A percentile compares a stretch with the other conserved stretches of the same genome.
Conservation (phyloP, 2,329 filamentous ascomycete genomes). For the Claviceps fusiformis region DNA sequence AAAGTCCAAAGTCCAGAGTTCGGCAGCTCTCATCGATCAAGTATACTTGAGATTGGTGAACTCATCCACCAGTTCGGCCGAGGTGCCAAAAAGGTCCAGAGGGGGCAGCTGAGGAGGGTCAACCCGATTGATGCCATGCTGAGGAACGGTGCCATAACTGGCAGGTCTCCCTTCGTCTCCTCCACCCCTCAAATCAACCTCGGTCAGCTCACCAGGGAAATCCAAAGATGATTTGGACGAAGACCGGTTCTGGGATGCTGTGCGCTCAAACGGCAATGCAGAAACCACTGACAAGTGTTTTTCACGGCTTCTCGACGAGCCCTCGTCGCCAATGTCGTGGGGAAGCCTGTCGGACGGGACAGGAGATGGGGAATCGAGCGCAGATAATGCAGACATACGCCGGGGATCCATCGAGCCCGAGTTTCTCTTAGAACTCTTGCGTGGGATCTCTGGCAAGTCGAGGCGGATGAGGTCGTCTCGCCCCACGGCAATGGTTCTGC, state of each 20-base stretch:
- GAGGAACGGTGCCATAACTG: slow-evolving; percentile 42
- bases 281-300: slow-evolving; percentile 11
- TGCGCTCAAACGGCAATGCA: slow-evolving; percentile 43
- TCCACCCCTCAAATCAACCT: slow-evolving; percentile 23
- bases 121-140: slow-evolving; percentile 42
- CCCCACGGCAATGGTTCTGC: not conserved
- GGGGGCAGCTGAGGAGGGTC: slow-evolving; percentile 29
- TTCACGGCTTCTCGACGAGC: slow-evolving; percentile 2
- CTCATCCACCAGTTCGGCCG: slow-evolving; percentile 43
- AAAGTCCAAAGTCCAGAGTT: not conserved
- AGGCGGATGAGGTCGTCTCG: slow-evolving; percentile 6
- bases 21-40: not conserved
- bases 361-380: slow-evolving; percentile 5
- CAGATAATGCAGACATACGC: slow-evolving; percentile 6
- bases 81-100: slow-evolving; percentile 35
- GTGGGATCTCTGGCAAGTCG: slow-evolving; percentile 46
- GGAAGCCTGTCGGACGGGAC: slow-evolving; percentile 7
- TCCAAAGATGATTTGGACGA: slow-evolving; percentile 38
- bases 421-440: slow-evolving; percentile 58
- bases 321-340: slow-evolving; percentile 5
- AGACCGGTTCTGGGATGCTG: slow-evolving; percentile 35
- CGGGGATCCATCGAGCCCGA: slow-evolving; percentile 26
- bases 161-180: slow-evolving; percentile 33
- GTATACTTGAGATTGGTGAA: not conserved
- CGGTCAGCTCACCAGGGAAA: slow-evolving; percentile 31